Conservation (phyloP, 768 basidiomycete species). For the Leccinum obscurum region DNA sequence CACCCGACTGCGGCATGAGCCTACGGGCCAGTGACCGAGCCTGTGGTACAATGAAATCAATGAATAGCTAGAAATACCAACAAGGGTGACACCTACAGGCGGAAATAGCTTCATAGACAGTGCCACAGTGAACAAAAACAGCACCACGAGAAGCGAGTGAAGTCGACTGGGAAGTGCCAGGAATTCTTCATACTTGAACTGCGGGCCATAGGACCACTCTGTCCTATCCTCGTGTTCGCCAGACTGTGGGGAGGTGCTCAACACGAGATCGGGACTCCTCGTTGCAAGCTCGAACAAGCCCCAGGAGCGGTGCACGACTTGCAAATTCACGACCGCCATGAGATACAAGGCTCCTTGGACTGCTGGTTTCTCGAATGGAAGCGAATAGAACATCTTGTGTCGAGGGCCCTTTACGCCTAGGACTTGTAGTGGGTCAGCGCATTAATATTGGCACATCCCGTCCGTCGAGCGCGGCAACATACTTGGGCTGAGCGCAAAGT, state of each 20-base stretch:
- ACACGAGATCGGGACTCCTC: conserved; percentile 18
- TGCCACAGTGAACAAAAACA: conserved; percentile 27
- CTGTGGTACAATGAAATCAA: conserved; percentile 25
- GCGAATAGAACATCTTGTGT: conserved; percentile 36
- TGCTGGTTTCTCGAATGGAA: conserved; percentile 34
- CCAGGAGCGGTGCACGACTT: conserved; percentile 58
- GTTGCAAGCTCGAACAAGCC: conserved; percentile 44
- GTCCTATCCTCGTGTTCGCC: conserved; percentile 19
- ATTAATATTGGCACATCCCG: background rate
- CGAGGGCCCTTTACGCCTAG: conserved; percentile 30
- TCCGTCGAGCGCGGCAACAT: conserved; percentile 6
- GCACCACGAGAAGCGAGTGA: conserved; percentile 41
- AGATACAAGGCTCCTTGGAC: conserved; percentile 43
- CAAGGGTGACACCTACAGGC: conserved; percentile 34
- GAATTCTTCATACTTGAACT: conserved; percentile 80
- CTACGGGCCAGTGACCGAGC: conserved; percentile 56
- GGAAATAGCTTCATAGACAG: conserved; percentile 34
- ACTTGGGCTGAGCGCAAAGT: conserved; percentile 49
- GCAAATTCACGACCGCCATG: conserved; percentile 46
- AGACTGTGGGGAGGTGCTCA: conserved; percentile 16
- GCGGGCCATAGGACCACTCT: conserved; percentile 55
- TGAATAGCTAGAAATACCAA: background rate
- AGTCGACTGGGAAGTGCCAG: conserved; percentile 41
- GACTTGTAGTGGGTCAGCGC: conserved; percentile 26
- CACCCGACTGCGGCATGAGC: conserved; percentile 52